Evolutionary conservation across 148 eudicot genomes (phyloP), one percentile per base, ranked within the genome.

Genomic region (Fagopyrum esculentum): DNA sequence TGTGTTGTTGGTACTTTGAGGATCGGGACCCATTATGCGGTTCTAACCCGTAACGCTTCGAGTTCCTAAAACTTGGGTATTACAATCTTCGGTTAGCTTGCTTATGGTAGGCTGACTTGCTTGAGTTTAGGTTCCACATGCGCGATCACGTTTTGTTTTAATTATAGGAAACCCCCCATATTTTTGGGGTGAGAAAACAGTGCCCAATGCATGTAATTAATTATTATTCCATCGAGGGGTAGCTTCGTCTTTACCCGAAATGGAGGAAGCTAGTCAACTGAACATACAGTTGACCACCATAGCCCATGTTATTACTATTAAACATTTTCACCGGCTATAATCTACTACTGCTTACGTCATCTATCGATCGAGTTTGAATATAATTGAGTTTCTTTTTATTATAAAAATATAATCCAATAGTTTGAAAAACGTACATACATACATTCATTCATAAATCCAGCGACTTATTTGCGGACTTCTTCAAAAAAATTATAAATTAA

Each of bases 251-350:
- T 22, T 56, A 56, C 60, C 60, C 60, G 19, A 56, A 6, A 56
- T 56, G 60, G 26, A 56, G 60, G 60, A 56, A 56, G 60, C 9
- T 22, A 26, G 30, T 61, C 44, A 61, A 29, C 12, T 29, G 9
- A 13, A 61, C 43, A 61, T 61, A 61, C 10, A 61, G 68, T 61
- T 29, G 68, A 61, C 68, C 68, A 61, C 3, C 68, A 61, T 17
- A 6, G 22, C 19, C 30, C 35, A 17, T n/a, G 30, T 57, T 5
- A 57, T 22, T 57, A 19, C 11, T 57, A 30, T 17, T 5, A 10
- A 19, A 4, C 43, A 22, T 61, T 61, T 29, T 10, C 68, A 10
- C 2, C 64, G 3, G 30, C 64, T 61, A 61, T 61, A 61, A 61
- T 13, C 68, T 61, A 61, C 43, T 61, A 61, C 43, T 15, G 68